phyloP scores from a whole-genome alignment of 805 yeast genomes.

The Metschnikowia kunwiensis region DNA sequence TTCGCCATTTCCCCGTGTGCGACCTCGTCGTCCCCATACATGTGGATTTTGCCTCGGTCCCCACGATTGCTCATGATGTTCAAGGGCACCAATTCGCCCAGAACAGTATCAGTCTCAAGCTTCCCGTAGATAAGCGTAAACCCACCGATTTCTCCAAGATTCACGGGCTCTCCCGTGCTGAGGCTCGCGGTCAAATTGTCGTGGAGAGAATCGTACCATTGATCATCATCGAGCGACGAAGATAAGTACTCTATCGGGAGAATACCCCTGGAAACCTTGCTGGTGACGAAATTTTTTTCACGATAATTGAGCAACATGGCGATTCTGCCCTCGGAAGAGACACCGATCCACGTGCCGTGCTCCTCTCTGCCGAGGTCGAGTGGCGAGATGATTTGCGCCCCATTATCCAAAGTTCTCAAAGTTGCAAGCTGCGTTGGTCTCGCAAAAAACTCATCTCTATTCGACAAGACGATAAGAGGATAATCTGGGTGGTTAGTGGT shows the following conservation, averaged over 20 bases:
- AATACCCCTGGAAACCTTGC: slow-evolving; percentile 51
- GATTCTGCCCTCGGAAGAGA: slow-evolving; percentile 52
- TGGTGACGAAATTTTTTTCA: slow-evolving; percentile 36
- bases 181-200: slow-evolving; percentile 23
- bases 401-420: slow-evolving; percentile 30
- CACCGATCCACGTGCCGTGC: slow-evolving; percentile 92
- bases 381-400: slow-evolving; percentile 55
- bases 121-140: slow-evolving; percentile 60
- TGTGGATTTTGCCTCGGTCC: slow-evolving; percentile 34
- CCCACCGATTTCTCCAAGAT: slow-evolving; percentile 50
- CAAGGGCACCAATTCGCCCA: slow-evolving; percentile 32
- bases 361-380: slow-evolving; percentile 67
- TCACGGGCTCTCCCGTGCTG: slow-evolving; percentile 11
- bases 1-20: slow-evolving; percentile 19
- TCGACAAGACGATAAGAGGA: slow-evolving; percentile 73
- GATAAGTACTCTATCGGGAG: slow-evolving; percentile 46
- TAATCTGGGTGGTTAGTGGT: slow-evolving; percentile 69
- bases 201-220: slow-evolving; percentile 43
- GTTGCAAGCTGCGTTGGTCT: slow-evolving; percentile 67
- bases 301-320: slow-evolving; percentile 77
- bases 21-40: slow-evolving; percentile 8
- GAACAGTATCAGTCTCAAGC: slow-evolving; percentile 24
- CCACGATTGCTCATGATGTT: slow-evolving; percentile 52
- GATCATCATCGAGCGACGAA: slow-evolving; percentile 30
- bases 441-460: slow-evolving; percentile 80